Percentiles rank a stretch among this genome's conserved stretches.
These are phyloP conservation scores for Dunaliella primolecta DNA, from an alignment of 139 green algal species.

Conservation along the genomic window DNA sequence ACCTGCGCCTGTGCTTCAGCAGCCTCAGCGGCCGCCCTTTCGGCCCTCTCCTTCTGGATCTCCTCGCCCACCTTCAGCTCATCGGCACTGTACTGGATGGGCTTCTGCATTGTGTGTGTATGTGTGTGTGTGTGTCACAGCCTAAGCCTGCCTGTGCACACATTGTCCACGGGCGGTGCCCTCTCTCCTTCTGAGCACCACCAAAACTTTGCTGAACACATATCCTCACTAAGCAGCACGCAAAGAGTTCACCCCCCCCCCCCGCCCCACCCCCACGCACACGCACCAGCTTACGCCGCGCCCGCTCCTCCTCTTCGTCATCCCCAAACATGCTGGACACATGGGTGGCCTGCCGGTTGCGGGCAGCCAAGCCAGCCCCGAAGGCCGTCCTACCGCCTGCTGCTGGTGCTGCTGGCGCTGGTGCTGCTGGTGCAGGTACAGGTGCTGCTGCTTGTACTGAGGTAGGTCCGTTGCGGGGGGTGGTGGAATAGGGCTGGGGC, in stretches of 20 bases:
- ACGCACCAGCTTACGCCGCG: constrained; percentile 58
- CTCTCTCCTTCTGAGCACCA: too few relatives aligned
- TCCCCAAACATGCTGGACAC: constrained; percentile 60
- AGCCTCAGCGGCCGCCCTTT: constrained; percentile 7
- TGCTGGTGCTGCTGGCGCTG: not conserved
- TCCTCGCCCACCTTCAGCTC: constrained; percentile 41
- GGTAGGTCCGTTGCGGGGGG: not conserved
- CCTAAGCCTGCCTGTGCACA: too few relatives aligned
- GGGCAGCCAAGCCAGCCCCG: not conserved
- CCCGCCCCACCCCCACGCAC: not conserved
- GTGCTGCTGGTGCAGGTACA: not conserved
- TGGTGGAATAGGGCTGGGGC: not conserved
- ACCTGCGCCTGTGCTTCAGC: constrained; percentile 16
- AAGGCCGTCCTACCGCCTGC: not conserved
- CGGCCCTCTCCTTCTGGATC: not conserved
- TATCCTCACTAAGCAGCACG: too few relatives aligned
- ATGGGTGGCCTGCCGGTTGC: not conserved
- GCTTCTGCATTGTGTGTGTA: constrained; percentile 30
- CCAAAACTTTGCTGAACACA: too few relatives aligned
- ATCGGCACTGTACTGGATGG: constrained; percentile 76
- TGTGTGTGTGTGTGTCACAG: not conserved
- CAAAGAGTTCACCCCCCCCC: too few relatives aligned
- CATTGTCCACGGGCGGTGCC: too few relatives aligned
- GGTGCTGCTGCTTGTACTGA: not conserved
- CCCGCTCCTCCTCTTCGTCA: constrained; percentile 70